Evolutionary conservation across 208 protist genomes (phyloP).

Genomic region (Wallacemonas collosoma): DNA sequence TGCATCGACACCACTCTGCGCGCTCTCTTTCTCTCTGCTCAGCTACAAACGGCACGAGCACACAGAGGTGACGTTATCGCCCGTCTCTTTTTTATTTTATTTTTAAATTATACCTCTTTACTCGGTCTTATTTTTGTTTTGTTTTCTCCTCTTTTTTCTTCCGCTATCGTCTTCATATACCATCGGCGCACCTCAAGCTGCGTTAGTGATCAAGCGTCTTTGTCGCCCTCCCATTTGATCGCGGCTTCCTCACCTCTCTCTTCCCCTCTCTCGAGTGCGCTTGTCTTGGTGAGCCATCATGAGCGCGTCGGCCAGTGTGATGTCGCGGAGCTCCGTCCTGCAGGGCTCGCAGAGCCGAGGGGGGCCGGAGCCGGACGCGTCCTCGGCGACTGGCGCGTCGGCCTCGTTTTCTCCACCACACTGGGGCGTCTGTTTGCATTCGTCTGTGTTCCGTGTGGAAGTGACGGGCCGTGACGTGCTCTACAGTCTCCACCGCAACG

Average conservation of each 20-base stretch:
- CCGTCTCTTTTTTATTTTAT: too few species aligned
- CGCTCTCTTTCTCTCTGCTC: too few species aligned
- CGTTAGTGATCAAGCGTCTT: too few species aligned
- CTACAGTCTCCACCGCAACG: slow-evolving; percentile 18
- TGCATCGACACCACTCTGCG: too few species aligned
- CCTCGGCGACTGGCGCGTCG: not conserved
- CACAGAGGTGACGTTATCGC: too few species aligned
- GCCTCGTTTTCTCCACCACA: not conserved
- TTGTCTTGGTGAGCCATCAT: not conserved
- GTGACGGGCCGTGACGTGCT: slow-evolving; percentile 16
- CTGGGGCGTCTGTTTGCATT: slow-evolving; percentile 25
- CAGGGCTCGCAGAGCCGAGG: not conserved
- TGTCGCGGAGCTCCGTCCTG: not conserved
- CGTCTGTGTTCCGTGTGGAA: slow-evolving; percentile 20
- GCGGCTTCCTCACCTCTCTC: not conserved
- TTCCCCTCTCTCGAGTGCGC: not conserved
- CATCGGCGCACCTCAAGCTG: too few species aligned
- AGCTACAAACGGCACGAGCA: too few species aligned
- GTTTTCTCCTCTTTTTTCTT: slow-evolving; percentile 10
- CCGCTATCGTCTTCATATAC: not conserved
- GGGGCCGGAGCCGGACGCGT: not conserved
- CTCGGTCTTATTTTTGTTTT: not conserved
- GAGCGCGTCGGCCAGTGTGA: not conserved
- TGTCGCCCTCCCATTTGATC: not conserved
- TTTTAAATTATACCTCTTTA: too few species aligned